Evolutionary conservation across 176 grass and related monocot species (phyloP), one percentile per base, ranked within the genome.

Genomic region (Bromus sterilis): DNA sequence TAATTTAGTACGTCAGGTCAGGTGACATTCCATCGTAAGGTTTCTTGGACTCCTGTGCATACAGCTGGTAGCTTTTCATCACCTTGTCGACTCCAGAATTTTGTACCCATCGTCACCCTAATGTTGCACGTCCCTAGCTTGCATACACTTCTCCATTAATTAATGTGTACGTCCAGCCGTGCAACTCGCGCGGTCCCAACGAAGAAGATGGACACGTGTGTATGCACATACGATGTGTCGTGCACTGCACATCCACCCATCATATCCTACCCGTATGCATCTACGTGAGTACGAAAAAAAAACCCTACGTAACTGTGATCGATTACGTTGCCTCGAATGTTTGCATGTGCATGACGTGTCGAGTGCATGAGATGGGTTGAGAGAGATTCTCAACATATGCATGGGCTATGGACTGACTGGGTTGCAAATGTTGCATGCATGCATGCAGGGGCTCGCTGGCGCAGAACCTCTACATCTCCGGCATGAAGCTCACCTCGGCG

Each of bases 391-490:
- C 3, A 53, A 53, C 20, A 21, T 53, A 7, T 8, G 48, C 21
- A 51, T 21, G 2, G 48, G 9, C 36, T 8, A 37, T 8, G 36
- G 36, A 21, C 20, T 53, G 48, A 53, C 48, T 53, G 4, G 18
- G 48, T 53, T 53, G 48, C 48, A 53, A 33, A 46, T 71, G 68
- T 9, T 70, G 21, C 7, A 9, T 68, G 83, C 92, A 98, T 70
- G 21, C 7, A 9, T 68, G 83, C 92, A 98, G 96, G 82, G 85
- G 93, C 16, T 57, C 89, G 18, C 77, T 99, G 66, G 89, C 85
- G 36, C 96, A 99, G 82, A 93, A 99, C 80, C 79, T 99, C 24
- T 99, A 95, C 79, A 82, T 99, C 66, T 78, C 44, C 3, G 83
- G 96, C 6, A 84, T 99, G 77, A 95, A 91, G 66, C 82, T 95